Conservation (phyloP, 1,284 basidiomycete species). For the Gomphus sp. region DNA sequence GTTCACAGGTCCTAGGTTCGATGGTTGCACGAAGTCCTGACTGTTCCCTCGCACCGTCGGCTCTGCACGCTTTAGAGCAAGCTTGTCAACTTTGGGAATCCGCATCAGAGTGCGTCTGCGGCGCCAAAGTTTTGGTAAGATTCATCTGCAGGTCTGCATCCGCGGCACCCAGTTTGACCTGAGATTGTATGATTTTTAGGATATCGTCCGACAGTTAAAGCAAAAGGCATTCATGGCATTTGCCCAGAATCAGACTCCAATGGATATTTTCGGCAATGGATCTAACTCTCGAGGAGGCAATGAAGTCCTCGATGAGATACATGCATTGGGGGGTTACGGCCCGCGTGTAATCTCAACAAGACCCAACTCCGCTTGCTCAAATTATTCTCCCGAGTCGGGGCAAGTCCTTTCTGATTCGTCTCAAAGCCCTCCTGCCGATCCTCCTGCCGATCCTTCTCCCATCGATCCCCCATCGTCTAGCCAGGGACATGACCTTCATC, state of each 20-base stretch:
- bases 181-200: not conserved
- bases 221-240: constrained; percentile 7
- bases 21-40: constrained; percentile 13
- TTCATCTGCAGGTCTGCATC: too few species aligned
- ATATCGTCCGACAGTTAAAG: not conserved
- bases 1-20: constrained; percentile 13
- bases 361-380: not conserved
- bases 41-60: constrained; percentile 9
- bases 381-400: not conserved
- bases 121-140: not conserved
- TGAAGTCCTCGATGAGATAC: constrained; percentile 3
- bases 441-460: too few species aligned
- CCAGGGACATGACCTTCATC: too few species aligned
- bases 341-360: constrained; percentile 2
- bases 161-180: not conserved
- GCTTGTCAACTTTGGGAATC: not conserved
- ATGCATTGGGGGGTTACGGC: not conserved
- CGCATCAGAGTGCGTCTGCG: not conserved
- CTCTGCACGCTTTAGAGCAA: constrained; percentile 12
- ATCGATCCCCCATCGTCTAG: too few species aligned
- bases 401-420: not conserved
- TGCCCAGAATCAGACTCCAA: not conserved
- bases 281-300: not conserved
- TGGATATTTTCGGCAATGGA: not conserved
- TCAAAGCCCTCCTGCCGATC: not conserved